Percentiles rank a stretch among this genome's conserved stretches.
Evolutionary conservation across 768 basidiomycete species (phyloP).

Genomic region (Rhodotorula toruloides): DNA sequence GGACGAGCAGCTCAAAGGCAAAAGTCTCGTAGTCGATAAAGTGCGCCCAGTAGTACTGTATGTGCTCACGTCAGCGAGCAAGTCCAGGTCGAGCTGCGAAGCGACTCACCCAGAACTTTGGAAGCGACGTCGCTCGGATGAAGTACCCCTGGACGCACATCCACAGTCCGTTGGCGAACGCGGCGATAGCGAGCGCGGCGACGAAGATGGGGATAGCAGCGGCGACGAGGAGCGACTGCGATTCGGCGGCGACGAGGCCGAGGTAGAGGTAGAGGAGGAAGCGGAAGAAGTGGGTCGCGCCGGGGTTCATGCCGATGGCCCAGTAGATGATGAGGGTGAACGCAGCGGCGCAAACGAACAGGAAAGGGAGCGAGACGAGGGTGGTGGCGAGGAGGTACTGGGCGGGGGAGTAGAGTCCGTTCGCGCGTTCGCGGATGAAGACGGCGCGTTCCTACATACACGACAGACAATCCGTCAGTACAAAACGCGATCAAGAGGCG

Average conservation of each 20-base stretch:
- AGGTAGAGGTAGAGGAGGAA: conserved; percentile 58
- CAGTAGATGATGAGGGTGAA: conserved; percentile 54
- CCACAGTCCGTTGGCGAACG: conserved; percentile 55
- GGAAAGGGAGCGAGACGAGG: conserved; percentile 55
- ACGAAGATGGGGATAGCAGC: conserved; percentile 58
- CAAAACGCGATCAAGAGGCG: not conserved
- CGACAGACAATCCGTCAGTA: conserved; percentile 37
- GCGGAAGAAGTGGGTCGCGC: conserved; percentile 54
- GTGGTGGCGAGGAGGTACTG: conserved; percentile 58
- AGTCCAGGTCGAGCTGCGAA: too few species aligned
- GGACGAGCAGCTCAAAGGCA: conserved; percentile 41
- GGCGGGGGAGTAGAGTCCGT: conserved; percentile 57
- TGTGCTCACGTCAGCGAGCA: not conserved
- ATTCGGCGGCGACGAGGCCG: conserved; percentile 17
- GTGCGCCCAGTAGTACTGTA: not conserved
- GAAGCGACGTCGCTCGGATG: conserved; percentile 56
- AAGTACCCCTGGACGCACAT: conserved; percentile 51
- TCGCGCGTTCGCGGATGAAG: conserved; percentile 57
- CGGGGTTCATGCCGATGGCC: conserved; percentile 53
- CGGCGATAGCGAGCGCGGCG: conserved; percentile 56
- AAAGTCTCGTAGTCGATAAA: conserved; percentile 32
- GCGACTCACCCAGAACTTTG: conserved; percentile 57
- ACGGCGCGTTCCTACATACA: conserved; percentile 51
- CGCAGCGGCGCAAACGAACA: conserved; percentile 53
- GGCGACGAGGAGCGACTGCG: conserved; percentile 51